phyloP scores from a whole-genome alignment of 352 stramenopile genomes.

The Phytopythium helicoides region DNA sequence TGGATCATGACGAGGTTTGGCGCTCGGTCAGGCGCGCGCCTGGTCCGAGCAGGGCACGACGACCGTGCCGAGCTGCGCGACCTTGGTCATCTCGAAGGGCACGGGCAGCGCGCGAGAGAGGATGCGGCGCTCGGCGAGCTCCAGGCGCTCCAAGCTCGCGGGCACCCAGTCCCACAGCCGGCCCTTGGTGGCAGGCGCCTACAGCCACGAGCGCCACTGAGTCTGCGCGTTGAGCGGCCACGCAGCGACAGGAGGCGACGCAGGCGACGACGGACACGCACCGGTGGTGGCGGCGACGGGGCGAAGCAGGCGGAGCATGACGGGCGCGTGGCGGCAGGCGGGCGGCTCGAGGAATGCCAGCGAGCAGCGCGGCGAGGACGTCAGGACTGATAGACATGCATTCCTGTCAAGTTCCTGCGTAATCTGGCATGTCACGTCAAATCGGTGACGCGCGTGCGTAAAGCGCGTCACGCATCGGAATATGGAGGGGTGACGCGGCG shows the following conservation, averaged over 20 bases:
- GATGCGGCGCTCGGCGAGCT: conserved; percentile 62
- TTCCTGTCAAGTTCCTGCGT: too few relatives aligned
- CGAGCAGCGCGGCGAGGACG: too few relatives aligned
- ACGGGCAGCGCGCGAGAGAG: conserved; percentile 39
- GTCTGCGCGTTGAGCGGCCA: conserved; percentile 5
- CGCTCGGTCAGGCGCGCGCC: conserved; percentile 23
- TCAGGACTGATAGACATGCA: too few relatives aligned
- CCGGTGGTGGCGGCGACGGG: conserved; percentile 30
- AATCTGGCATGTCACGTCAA: too few relatives aligned
- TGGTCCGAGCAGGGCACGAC: conserved; percentile 72
- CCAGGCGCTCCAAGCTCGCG: conserved; percentile 63
- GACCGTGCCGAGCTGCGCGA: conserved; percentile 74
- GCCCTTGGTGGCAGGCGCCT: conserved; percentile 58
- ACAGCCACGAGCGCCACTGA: conserved; percentile 44
- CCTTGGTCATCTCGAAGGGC: conserved; percentile 76
- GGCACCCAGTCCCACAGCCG: conserved; percentile 73
- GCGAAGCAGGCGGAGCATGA: conserved; percentile 31
- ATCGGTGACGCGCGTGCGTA: too few relatives aligned
- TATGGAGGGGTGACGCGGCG: too few relatives aligned
- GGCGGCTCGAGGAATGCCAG: too few relatives aligned
- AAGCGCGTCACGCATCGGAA: too few relatives aligned
- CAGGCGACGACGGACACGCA: conserved; percentile 1
- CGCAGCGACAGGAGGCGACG: too few relatives aligned
- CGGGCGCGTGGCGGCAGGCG: background rate
- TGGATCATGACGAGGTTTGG: conserved; percentile 82